phyloP scores from a whole-genome alignment of 345 rosid species.

The Leavenworthia alabamica region DNA sequence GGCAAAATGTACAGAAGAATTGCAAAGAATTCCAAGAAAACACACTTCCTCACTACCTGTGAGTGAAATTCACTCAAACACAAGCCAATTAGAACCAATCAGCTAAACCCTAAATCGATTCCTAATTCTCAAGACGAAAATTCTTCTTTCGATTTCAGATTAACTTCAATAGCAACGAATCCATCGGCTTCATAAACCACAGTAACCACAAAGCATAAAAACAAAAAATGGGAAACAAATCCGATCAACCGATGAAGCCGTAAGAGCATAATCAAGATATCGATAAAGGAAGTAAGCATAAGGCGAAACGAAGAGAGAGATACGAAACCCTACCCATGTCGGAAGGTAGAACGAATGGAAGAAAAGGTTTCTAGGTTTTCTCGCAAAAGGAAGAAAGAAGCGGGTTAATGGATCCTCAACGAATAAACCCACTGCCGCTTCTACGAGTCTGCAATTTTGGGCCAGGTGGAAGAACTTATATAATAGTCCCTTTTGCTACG shows the following conservation, averaged over 20 bases:
- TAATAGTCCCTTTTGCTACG: neutral
- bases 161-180: neutral
- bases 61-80: neutral
- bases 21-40: neutral
- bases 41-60: neutral
- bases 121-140: neutral
- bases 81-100: neutral
- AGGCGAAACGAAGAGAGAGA: neutral
- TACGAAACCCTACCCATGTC: conserved; percentile 26
- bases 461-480: conserved; percentile 17
- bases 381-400: conserved; percentile 9
- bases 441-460: neutral
- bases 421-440: conserved; percentile 2
- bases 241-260: neutral
- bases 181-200: neutral
- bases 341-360: neutral
- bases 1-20: neutral
- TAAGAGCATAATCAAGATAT: neutral
- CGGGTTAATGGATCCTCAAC: conserved; percentile 19
- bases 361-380: conserved; percentile 21
- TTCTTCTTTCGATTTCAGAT: neutral
- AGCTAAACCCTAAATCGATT: conserved; percentile 19
- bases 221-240: neutral
- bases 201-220: neutral
- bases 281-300: neutral